Conservation (phyloP, 1,284 basidiomycete genomes). For the Neotropicomus parvogracilis region DNA sequence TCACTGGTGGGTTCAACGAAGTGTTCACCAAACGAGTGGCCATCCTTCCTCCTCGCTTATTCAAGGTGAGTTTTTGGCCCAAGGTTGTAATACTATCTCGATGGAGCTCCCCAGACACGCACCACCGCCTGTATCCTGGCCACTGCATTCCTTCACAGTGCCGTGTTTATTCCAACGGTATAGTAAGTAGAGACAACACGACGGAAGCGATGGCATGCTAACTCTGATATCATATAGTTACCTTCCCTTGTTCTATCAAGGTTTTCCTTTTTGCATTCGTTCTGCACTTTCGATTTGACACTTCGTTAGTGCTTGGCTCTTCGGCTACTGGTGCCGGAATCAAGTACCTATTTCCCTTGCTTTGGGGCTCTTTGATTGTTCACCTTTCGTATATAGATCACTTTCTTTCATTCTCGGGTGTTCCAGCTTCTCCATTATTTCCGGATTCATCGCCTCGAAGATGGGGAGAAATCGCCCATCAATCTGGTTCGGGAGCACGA, state of each 20-base stretch:
- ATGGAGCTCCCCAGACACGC: conserved; percentile 1
- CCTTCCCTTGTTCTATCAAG: conserved; percentile 25
- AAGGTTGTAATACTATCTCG: background rate
- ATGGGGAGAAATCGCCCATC: conserved; percentile 57
- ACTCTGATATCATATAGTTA: conserved; percentile 12
- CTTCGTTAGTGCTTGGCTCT: conserved; percentile 13
- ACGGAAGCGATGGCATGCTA: background rate
- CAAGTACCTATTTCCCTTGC: conserved; percentile 5
- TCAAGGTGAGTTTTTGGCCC: conserved; percentile 46
- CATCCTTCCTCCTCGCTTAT: conserved; percentile 78
- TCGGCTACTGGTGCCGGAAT: conserved; percentile 17
- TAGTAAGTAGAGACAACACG: background rate
- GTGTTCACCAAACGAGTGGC: conserved; percentile 68
- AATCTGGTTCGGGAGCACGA: conserved; percentile 58
- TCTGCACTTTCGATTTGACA: background rate
- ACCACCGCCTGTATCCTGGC: conserved; percentile 42
- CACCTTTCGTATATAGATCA: conserved; percentile 45
- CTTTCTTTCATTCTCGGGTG: conserved; percentile 68
- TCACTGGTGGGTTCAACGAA: conserved; percentile 63
- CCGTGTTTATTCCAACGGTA: background rate
- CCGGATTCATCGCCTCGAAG: conserved; percentile 60
- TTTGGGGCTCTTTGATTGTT: background rate
- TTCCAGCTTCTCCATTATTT: conserved; percentile 51
- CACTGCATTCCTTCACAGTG: conserved; percentile 57
- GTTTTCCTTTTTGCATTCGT: background rate